Evolutionary conservation across 805 yeast species (phyloP).

Genomic region (Zygosaccharomyces lentus): DNA sequence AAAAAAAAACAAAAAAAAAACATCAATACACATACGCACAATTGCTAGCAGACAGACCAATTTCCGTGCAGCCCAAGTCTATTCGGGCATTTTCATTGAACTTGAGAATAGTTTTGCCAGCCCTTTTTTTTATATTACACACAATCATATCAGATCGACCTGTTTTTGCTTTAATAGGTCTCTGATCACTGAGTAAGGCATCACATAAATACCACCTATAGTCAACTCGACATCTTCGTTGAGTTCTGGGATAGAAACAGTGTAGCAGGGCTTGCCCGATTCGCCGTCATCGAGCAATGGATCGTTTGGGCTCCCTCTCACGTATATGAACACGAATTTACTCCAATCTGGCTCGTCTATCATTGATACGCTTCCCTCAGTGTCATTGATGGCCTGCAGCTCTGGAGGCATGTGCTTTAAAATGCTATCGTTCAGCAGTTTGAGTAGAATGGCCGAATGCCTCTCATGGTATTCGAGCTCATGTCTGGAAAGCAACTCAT

Average conservation of each 20-base stretch:
- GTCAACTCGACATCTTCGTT: slow-evolving; percentile 53
- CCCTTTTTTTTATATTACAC: background rate
- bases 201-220: slow-evolving; percentile 66
- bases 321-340: slow-evolving; percentile 65
- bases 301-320: slow-evolving; percentile 17
- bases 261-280: slow-evolving; percentile 33
- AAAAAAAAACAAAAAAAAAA: background rate
- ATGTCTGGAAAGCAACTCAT: slow-evolving; percentile 44
- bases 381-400: slow-evolving; percentile 72
- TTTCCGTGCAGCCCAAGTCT: too few relatives aligned
- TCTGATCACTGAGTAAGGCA: slow-evolving; percentile 57
- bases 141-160: slow-evolving; percentile 39
- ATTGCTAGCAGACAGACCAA: too few relatives aligned
- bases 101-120: background rate
- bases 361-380: slow-evolving; percentile 66
- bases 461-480: slow-evolving; percentile 64
- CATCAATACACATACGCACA: background rate
- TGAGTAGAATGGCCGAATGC: slow-evolving; percentile 61
- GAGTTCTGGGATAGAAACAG: slow-evolving; percentile 43
- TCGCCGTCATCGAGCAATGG: slow-evolving; percentile 41
- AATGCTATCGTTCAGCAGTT: slow-evolving; percentile 64
- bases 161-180: slow-evolving; percentile 40
- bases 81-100: too few relatives aligned
- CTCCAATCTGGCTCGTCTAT: slow-evolving; percentile 71
- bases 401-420: slow-evolving; percentile 62